phyloP scores from a whole-genome alignment of 148 eudicot genomes.

The Vaccinium corymbosum region DNA sequence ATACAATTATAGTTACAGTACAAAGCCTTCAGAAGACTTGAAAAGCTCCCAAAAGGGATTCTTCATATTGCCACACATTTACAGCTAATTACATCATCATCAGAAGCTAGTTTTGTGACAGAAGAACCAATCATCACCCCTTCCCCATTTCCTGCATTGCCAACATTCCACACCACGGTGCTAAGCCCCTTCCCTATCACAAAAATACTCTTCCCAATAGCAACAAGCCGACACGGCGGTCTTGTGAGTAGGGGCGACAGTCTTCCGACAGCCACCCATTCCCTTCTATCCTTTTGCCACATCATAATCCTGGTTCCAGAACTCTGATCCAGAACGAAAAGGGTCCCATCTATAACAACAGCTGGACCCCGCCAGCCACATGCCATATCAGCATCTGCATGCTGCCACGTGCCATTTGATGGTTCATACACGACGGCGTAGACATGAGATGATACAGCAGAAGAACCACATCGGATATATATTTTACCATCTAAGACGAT shows the following conservation, averaged over 20 bases:
- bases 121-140: constrained; percentile 55
- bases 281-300: constrained; percentile 62
- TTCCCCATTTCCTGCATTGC: constrained; percentile 30
- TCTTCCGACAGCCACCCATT: constrained; percentile 59
- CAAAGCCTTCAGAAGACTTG: not conserved
- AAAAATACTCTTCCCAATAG: constrained; percentile 52
- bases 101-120: constrained; percentile 32
- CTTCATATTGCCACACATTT: constrained; percentile 54
- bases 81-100: constrained; percentile 62
- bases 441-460: constrained; percentile 51
- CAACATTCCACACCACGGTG: constrained; percentile 62
- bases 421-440: constrained; percentile 61
- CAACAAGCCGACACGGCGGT: constrained; percentile 83
- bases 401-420: constrained; percentile 55
- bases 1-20: not conserved
- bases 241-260: constrained; percentile 47
- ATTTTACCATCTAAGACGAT: constrained; percentile 58
- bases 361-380: constrained; percentile 78
- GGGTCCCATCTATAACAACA: constrained; percentile 49
- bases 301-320: constrained; percentile 66
- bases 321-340: constrained; percentile 70
- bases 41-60: not conserved
- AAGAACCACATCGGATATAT: constrained; percentile 53
- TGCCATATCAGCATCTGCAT: constrained; percentile 55
- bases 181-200: constrained; percentile 73